Conservation (phyloP, 345 rosid species). For the Carallia pectinifolia region DNA sequence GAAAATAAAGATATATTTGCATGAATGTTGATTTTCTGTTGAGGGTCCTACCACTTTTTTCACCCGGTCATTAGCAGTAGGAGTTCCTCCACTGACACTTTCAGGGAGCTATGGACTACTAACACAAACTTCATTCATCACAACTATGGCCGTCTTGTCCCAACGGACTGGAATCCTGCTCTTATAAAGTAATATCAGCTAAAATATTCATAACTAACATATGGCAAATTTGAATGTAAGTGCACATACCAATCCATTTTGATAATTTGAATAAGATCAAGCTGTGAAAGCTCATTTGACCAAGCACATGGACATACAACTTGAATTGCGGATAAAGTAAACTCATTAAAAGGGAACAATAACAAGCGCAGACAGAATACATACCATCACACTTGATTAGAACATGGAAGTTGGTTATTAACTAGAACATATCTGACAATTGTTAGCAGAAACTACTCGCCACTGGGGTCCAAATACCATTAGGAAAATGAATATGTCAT, state of each 20-base stretch:
- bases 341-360: too few relatives aligned
- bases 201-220: not conserved
- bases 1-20: not conserved
- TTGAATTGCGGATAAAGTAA: not conserved
- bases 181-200: conserved; percentile 7
- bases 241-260: too few relatives aligned
- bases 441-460: too few relatives aligned
- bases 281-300: not conserved
- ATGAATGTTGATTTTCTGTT: not conserved
- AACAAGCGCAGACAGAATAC: too few relatives aligned
- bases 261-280: too few relatives aligned
- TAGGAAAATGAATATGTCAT: too few relatives aligned
- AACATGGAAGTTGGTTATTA: too few relatives aligned
- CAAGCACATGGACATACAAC: not conserved
- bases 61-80: conserved; percentile 92
- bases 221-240: not conserved
- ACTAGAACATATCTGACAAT: too few relatives aligned
- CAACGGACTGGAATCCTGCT: conserved; percentile 95
- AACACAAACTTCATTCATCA: conserved; percentile 89
- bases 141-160: conserved; percentile 88
- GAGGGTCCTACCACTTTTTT: conserved; percentile 82
- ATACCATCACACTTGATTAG: too few relatives aligned
- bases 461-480: too few relatives aligned
- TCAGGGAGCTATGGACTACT: conserved; percentile 83
- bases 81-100: conserved; percentile 82